Percentiles rank a stretch among this genome's conserved stretches.
Evolutionary conservation across 768 basidiomycete genomes (phyloP).

Genomic region (Boletales sp.): DNA sequence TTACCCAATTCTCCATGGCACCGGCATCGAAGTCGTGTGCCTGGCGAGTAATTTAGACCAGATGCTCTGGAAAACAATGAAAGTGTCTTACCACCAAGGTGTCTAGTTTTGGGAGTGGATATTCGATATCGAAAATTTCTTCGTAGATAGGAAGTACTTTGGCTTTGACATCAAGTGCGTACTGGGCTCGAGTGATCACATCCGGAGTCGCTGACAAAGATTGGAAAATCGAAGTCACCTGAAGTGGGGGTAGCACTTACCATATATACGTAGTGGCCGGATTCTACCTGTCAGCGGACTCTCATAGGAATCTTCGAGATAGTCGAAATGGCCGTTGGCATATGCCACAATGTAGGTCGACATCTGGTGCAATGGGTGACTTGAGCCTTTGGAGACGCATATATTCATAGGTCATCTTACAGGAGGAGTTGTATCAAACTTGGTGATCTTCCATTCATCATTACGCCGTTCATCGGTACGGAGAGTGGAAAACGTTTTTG

Average conservation of each 20-base stretch:
- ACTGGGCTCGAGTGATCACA: conserved; percentile 77
- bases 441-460: conserved; percentile 74
- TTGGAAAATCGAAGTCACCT: neutral
- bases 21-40: conserved; percentile 88
- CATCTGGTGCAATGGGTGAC: conserved; percentile 43
- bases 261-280: conserved; percentile 82
- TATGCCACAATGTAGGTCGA: conserved; percentile 87
- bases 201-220: conserved; percentile 64
- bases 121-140: conserved; percentile 86
- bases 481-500: conserved; percentile 40
- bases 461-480: conserved; percentile 30
- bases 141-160: conserved; percentile 87
- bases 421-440: conserved; percentile 76
- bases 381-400: neutral
- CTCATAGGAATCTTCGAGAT: conserved; percentile 70
- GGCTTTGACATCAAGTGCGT: conserved; percentile 84
- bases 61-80: neutral
- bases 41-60: conserved; percentile 24
- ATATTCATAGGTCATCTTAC: conserved; percentile 27
- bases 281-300: conserved; percentile 78
- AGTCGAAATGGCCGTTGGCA: conserved; percentile 76
- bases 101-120: conserved; percentile 91
- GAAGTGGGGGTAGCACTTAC: conserved; percentile 33
- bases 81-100: conserved; percentile 66
- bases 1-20: conserved; percentile 90